Evolutionary conservation across 2,329 filamentous ascomycete genomes (phyloP), one percentile per base, ranked within the genome.

Genomic region (Pleurostoma richardsiae): DNA sequence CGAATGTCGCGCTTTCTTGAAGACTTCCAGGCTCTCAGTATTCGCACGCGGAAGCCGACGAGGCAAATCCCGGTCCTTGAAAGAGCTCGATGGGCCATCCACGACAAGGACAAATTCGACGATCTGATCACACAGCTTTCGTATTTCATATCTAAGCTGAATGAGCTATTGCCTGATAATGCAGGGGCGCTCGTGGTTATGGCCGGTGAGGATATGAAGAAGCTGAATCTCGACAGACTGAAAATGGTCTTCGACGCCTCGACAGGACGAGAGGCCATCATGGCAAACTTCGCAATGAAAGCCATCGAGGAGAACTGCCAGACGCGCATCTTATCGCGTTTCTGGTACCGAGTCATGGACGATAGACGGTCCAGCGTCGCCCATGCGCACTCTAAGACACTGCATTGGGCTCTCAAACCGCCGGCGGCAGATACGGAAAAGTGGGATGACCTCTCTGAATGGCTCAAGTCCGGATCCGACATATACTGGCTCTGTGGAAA

Each of bases 71-170:
- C 19, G 7, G 6, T 10, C 3, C 40, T n/a, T 19, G 33, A 46
- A 5, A 49, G 46, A 19, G 33, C 50, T 26, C 46, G 43, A 8
- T 57, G 55, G 54, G 49, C 49, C 4, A 41, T 57, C 26, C 31
- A 41, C 4, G 52, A 57, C 48, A 55, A 51, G 40, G 49, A 52
- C 6, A 53, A 49, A 29, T 57, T 57, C 39, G 48, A 49, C 5
- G 30, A 29, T 2, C 30, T 57, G 6, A 39, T 52, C 5, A 10
- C 26, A 6, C 40, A 57, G 6, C 38, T 56, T 5, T 49, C 48
- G 3, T 38, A 53, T 40, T 55, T 54, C 30, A 50, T 46, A 29
- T 45, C 49, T 3, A 56, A 49, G 10, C 47, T 57, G 8, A 49
- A 49, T 7, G 49, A 31, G 0, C 41, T 51, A 8, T 1, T 51